Percentiles rank a stretch among this genome's conserved stretches.
phyloP scores from a whole-genome alignment of 495 filamentous ascomycete species.

The Parachaetomium inaequale region DNA sequence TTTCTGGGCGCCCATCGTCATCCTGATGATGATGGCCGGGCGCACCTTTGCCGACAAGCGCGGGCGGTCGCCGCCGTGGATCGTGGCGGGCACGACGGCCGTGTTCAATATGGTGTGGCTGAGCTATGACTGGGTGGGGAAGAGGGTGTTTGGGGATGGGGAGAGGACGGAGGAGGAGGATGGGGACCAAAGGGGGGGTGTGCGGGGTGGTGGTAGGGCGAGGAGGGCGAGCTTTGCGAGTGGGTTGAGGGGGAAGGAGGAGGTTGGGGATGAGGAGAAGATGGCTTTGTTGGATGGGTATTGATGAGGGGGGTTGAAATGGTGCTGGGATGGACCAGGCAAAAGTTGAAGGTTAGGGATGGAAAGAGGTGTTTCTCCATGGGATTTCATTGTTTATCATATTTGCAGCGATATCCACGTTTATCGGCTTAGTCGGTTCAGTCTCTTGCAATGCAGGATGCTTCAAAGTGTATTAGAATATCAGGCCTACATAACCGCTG shows the following conservation, averaged over 20 bases:
- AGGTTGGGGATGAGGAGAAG: conserved; percentile 28
- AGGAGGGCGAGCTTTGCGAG: conserved; percentile 12
- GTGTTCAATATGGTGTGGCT: conserved; percentile 62
- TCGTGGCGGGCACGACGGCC: conserved; percentile 44
- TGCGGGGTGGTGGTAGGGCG: background rate
- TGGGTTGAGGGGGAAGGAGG: conserved; percentile 8
- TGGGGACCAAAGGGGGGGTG: conserved; percentile 15
- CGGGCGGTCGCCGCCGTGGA: conserved; percentile 66
- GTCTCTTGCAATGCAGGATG: background rate
- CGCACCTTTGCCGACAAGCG: conserved; percentile 55
- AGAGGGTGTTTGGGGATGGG: conserved; percentile 75
- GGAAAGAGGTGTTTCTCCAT: background rate
- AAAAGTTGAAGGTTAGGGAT: too few species aligned
- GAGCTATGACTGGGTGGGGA: conserved; percentile 69
- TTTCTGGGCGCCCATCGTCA: conserved; percentile 60
- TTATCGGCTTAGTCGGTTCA: background rate
- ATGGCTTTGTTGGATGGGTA: conserved; percentile 18
- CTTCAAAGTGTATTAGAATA: background rate
- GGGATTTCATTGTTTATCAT: background rate
- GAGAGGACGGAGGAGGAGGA: conserved; percentile 62
- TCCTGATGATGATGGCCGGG: conserved; percentile 29
- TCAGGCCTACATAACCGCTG: background rate
- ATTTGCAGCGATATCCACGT: background rate
- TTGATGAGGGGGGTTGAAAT: background rate
- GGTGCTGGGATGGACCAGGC: too few species aligned